Percentiles rank a stretch among this genome's conserved stretches.
phyloP scores from a whole-genome alignment of 768 basidiomycete species.

The Lentinula detonsa region DNA sequence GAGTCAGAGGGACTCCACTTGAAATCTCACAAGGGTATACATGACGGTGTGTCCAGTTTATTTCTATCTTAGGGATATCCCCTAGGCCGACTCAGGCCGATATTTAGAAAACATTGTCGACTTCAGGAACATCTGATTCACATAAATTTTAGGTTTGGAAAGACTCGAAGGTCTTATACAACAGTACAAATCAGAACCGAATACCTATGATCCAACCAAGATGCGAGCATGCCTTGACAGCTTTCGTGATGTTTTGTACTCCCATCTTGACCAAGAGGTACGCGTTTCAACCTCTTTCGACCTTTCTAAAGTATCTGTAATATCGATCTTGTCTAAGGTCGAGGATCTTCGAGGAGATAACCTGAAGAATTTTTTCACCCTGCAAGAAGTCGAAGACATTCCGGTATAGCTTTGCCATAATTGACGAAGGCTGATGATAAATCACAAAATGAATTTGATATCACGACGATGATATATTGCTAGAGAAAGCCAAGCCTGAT shows the following conservation, averaged over 20 bases:
- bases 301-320: not conserved
- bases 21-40: conserved; percentile 46
- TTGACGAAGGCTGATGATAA: not conserved
- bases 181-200: conserved; percentile 36
- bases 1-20: conserved; percentile 33
- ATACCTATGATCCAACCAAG: conserved; percentile 42
- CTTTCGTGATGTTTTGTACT: conserved; percentile 42
- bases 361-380: conserved; percentile 45
- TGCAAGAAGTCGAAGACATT: conserved; percentile 36
- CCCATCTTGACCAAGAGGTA: conserved; percentile 51
- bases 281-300: conserved; percentile 1
- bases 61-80: not conserved
- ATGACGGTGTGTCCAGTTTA: conserved; percentile 30
- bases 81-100: no score
- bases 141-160: conserved; percentile 32
- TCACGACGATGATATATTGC: not conserved
- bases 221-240: conserved; percentile 44
- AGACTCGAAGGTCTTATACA: conserved; percentile 30
- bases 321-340: conserved; percentile 24
- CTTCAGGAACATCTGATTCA: no score
- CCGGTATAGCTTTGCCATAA: conserved; percentile 11
- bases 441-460: not conserved
- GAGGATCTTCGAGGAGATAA: conserved; percentile 43
- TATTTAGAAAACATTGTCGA: no score
- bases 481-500: not conserved